Base-by-base conservation (phyloP, 2,329 filamentous ascomycete species). In the Cylindrodendrum hubeiense region DNA sequence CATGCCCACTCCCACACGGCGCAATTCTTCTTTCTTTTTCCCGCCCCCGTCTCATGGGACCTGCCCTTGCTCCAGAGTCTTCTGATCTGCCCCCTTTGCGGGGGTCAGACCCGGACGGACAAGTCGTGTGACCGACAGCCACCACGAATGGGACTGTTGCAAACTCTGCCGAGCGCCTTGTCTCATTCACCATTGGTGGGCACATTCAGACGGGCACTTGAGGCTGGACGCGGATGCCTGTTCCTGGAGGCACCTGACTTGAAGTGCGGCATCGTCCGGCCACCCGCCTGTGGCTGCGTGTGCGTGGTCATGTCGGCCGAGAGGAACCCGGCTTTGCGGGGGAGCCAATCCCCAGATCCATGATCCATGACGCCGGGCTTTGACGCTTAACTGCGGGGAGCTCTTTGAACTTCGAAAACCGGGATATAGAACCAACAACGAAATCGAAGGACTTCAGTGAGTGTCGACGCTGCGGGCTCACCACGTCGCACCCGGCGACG, bases 221-320 rank as follows among this genome's bases (percentile, higher is more conserved):
- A 53, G 60, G 69, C 54, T 63, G 24, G 37, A 37, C 47, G 28
- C 51, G 51, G 47, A 60, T 61, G 63, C 61, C 57, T 62, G 69
- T 73, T 65, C 71, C 69, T 71, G 65, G 60, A 65, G 58, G 61
- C 71, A 70, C 69, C 71, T 73, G 71, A 73, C 67, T 67, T 57
- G 49, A 41, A 67, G 54, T 52, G 57, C 52, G 52, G 57, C 63
- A 47, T 65, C 24, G 57, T 39, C 53, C 70, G 68, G 68, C 63
- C 68, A 66, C 70, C 62, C 54, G 49, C 58, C 43, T 53, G 30
- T 50, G 56, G 50, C 51, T n/a, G 55, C 24, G 21, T 30, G 34
- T 39, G 28, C 19, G 22, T 33, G 33, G 58, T 55, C 34, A 44
- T 71, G 65, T 73, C 69, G 69, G 69, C 69, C 71, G 71, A 73